Evolutionary conservation across 768 basidiomycete species (phyloP).

Genomic region (Suillus paluster): DNA sequence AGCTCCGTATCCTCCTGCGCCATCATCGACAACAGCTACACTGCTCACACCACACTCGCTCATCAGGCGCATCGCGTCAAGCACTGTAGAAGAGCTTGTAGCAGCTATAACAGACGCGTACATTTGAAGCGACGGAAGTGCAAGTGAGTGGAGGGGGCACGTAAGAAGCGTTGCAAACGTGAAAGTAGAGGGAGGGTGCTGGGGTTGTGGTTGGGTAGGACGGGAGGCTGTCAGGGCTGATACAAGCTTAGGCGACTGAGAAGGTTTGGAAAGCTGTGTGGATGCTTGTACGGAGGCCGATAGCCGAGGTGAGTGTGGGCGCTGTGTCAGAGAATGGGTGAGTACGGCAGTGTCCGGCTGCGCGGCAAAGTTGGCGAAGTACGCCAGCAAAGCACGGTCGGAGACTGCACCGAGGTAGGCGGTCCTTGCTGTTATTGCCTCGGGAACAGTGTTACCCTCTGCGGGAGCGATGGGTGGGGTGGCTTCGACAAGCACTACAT

Average conservation of each 20-base stretch:
- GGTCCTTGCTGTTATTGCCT: conserved; percentile 6
- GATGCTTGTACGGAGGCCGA: conserved; percentile 11
- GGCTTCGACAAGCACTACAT: conserved; percentile 59
- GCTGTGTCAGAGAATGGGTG: background rate
- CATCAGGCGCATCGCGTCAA: conserved; percentile 87
- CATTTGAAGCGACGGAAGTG: conserved; percentile 68
- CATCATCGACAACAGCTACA: conserved; percentile 75
- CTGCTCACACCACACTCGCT: conserved; percentile 86
- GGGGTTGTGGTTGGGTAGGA: background rate
- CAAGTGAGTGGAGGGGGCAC: conserved; percentile 57
- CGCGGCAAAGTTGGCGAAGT: conserved; percentile 63
- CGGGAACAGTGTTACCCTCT: background rate
- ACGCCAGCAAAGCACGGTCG: conserved; percentile 70
- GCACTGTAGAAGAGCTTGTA: conserved; percentile 60
- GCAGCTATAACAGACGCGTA: conserved; percentile 66
- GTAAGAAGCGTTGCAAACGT: conserved; percentile 50
- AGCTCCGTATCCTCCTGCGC: conserved; percentile 21
- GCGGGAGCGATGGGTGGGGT: conserved; percentile 36
- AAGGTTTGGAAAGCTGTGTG: conserved; percentile 1
- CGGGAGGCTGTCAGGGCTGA: conserved; percentile 3
- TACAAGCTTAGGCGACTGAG: conserved; percentile 2
- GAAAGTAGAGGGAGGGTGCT: conserved; percentile 33
- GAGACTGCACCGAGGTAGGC: conserved; percentile 75
- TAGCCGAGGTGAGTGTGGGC: background rate
- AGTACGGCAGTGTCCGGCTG: conserved; percentile 3